Evolutionary conservation across 306 rosid species (phyloP).

Genomic region (Trifolium dubium): DNA sequence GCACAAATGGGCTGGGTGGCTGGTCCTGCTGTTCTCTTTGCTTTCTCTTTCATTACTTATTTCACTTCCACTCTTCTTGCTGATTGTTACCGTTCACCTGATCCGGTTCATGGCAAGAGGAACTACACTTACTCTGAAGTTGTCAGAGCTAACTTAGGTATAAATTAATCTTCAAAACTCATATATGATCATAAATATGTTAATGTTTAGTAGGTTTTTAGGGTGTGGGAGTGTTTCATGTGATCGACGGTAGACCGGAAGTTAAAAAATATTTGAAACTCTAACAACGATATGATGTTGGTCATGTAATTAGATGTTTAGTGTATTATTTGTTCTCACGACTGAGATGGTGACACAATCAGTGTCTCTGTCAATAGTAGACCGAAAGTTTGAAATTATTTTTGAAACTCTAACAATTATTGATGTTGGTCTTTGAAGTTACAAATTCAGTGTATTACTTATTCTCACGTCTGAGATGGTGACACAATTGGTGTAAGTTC

Average conservation of each 20-base stretch:
- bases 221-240: not conserved
- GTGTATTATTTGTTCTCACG: too few relatives aligned
- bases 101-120: constrained; percentile 81
- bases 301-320: too few relatives aligned
- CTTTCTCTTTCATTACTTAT: constrained; percentile 84
- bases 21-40: constrained; percentile 80
- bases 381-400: too few relatives aligned
- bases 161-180: too few relatives aligned
- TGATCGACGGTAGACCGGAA: not conserved
- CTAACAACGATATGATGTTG: too few relatives aligned
- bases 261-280: too few relatives aligned
- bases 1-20: constrained; percentile 96
- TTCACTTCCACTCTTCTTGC: constrained; percentile 95
- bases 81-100: constrained; percentile 83
- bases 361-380: too few relatives aligned
- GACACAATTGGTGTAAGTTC: too few relatives aligned
- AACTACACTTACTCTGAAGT: constrained; percentile 91
- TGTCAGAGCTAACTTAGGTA: constrained; percentile 77
- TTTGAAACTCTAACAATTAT: too few relatives aligned
- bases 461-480: not conserved
- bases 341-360: too few relatives aligned
- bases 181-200: not conserved
- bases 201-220: not conserved
- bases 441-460: too few relatives aligned
- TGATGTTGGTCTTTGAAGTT: not conserved